A percentile compares a stretch with the other conserved stretches of the same genome.
phyloP scores from a whole-genome alignment of 2,329 filamentous ascomycete species.

The Colletotrichum abscissum region DNA sequence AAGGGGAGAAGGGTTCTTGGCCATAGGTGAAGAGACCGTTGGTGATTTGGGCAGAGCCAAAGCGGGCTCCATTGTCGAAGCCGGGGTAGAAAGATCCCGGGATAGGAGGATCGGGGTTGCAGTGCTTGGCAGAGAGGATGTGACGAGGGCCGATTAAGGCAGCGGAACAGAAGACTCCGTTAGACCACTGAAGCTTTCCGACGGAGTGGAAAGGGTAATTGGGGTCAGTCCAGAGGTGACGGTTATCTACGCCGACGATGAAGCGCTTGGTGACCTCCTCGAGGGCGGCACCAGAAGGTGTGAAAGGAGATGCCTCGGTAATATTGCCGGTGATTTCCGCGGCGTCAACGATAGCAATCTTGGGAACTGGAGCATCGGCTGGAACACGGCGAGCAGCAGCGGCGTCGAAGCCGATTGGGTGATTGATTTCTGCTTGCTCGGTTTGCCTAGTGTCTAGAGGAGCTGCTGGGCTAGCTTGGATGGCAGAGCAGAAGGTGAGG shows the following conservation, averaged over 20 bases:
- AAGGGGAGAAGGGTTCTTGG: constrained; percentile 7
- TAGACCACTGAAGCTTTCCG: constrained; percentile 35
- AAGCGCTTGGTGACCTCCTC: not conserved
- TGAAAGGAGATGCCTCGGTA: not conserved
- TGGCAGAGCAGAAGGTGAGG: too few species aligned
- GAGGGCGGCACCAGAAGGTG: not conserved
- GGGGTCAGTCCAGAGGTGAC: not conserved
- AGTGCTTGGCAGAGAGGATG: constrained; percentile 42
- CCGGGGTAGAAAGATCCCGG: not conserved
- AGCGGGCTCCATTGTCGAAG: not conserved
- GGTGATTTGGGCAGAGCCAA: not conserved
- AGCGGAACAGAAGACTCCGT: constrained; percentile 40
- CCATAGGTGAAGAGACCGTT: not conserved
- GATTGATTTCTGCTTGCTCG: not conserved
- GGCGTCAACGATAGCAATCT: not conserved
- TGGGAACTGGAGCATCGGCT: not conserved
- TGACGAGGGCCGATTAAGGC: constrained; percentile 43
- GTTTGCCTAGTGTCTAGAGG: not conserved
- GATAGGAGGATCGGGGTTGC: constrained; percentile 20
- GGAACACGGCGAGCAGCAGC: not conserved
- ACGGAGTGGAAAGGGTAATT: not conserved
- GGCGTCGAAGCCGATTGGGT: not conserved
- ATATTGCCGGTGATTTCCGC: not conserved
- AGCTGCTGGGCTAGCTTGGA: not conserved
- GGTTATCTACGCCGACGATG: not conserved